Percentiles rank a stretch among this genome's conserved stretches.
phyloP scores from a whole-genome alignment of 2,329 filamentous ascomycete species.

The Aaosphaeria arxii region DNA sequence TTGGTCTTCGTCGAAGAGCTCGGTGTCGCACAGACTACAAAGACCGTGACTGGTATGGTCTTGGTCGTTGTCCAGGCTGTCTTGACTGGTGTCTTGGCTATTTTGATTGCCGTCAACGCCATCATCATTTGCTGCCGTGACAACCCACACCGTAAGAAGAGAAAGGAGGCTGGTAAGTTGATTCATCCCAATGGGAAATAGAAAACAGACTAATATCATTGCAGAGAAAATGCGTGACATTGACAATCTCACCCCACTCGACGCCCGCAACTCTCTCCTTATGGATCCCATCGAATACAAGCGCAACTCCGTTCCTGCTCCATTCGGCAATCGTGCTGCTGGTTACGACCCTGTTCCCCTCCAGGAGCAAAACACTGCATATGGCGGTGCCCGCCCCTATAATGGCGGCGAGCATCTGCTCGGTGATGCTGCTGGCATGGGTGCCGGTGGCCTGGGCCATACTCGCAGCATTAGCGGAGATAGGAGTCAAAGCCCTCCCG shows the following conservation, averaged over 20 bases:
- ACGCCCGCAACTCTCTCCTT: slow-evolving; percentile 82
- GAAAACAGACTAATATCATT: slow-evolving; percentile 22
- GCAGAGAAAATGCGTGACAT: slow-evolving; percentile 74
- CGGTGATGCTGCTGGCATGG: slow-evolving; percentile 32
- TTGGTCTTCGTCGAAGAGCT: slow-evolving; percentile 93
- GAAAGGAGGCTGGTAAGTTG: slow-evolving; percentile 82
- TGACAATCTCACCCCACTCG: slow-evolving; percentile 81
- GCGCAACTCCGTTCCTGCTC: slow-evolving; percentile 28
- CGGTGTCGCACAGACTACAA: slow-evolving; percentile 83
- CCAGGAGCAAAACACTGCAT: slow-evolving; percentile 31
- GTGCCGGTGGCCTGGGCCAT: slow-evolving; percentile 7
- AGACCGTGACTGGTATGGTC: slow-evolving; percentile 90
- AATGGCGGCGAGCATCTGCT: slow-evolving; percentile 30
- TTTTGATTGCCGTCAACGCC: slow-evolving; percentile 86
- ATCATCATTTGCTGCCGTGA: slow-evolving; percentile 77
- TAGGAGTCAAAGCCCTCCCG: slow-evolving; percentile 21
- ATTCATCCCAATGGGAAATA: neutral
- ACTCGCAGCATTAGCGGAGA: slow-evolving; percentile 20
- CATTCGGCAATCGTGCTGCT: slow-evolving; percentile 22
- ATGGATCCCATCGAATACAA: slow-evolving; percentile 58
- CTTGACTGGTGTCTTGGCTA: slow-evolving; percentile 76
- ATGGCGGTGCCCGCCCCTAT: slow-evolving; percentile 20
- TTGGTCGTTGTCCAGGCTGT: slow-evolving; percentile 88
- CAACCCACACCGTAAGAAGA: slow-evolving; percentile 85
- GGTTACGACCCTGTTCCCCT: slow-evolving; percentile 39